These are phyloP conservation scores for Exophiala sp. DNA, from an alignment of 2,329 filamentous ascomycete species.

Conservation along the genomic window DNA sequence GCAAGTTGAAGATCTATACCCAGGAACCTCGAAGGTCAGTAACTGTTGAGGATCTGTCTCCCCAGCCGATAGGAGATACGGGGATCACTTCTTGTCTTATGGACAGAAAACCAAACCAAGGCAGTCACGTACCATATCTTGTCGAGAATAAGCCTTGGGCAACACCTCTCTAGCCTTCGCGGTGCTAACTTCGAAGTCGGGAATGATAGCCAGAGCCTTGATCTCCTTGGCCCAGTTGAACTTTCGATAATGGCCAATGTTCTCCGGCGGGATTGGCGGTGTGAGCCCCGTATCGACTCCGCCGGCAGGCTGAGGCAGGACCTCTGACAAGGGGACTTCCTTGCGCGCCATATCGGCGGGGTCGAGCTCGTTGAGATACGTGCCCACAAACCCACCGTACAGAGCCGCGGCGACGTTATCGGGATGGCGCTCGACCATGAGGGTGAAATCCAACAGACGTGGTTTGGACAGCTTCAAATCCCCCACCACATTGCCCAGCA, in stretches of 20 bases:
- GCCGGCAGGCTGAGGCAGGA: conserved; percentile 81
- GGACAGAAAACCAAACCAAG: neutral
- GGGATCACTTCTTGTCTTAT: neutral
- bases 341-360: conserved; percentile 83
- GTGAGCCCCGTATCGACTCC: conserved; percentile 81
- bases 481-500: conserved; percentile 83
- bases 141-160: conserved; percentile 69
- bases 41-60: neutral
- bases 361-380: conserved; percentile 86
- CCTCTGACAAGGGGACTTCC: conserved; percentile 91
- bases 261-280: conserved; percentile 80
- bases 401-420: conserved; percentile 93
- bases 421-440: conserved; percentile 88
- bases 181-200: conserved; percentile 92
- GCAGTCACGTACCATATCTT: conserved; percentile 64
- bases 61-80: neutral
- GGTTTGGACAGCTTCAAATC: conserved; percentile 59
- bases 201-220: conserved; percentile 94
- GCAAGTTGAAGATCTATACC: conserved; percentile 71
- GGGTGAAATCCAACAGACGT: conserved; percentile 85
- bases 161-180: conserved; percentile 82
- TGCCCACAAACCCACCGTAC: conserved; percentile 94
- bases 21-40: neutral
- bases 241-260: conserved; percentile 94
- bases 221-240: conserved; percentile 92